Base-by-base conservation (phyloP, 2,329 filamentous ascomycete species). In the Colletotrichum sp. region DNA sequence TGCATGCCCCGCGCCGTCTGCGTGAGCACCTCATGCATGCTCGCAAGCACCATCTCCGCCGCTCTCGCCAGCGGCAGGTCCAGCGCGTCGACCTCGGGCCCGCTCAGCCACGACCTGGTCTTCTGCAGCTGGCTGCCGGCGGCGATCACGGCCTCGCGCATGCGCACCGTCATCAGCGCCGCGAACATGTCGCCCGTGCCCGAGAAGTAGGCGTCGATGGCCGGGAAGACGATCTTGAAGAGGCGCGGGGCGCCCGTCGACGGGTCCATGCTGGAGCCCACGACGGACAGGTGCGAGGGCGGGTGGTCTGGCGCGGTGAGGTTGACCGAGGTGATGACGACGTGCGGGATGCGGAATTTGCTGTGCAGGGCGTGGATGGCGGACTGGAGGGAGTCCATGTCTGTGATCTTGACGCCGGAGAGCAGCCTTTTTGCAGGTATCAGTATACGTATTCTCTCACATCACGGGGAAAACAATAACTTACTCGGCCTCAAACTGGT, bases 171-270 rank as follows among this genome's bases (percentile, higher is more conserved):
- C 82, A 95, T 96, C 62, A 99, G 89, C 9, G 96, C 96, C 34
- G 96, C 96, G 82, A 99, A 99, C 96, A 99, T 98, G 87, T 99
- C 97, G 63, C 97, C 97, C 0, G 98, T 99, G 55, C 97, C 97
- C 80, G 94, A 96, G 86, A 99, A 99, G 89, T 97, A 98, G 85
- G 96, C 95, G 82, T 98, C 95, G 76, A 98, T 93, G 32, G 94
- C 92, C 0, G 96, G 96, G 72, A 98, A 95, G 72, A 94, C 92
- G 81, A 99, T 93, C 81, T 94, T 93, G 89, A 99, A 99, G 68
- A 96, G 90, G n/a, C 97, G 93, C 0, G 96, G 92, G 77, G 85
- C 87, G 63, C 89, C 90, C 71, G 88, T 90, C 10, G 70, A 8
- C 2, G 71, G 74, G 63, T 55, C 49, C 82, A 93, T 93, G 21